phyloP scores from a whole-genome alignment of 208 protist species.

The Leishmania amazonensis region DNA sequence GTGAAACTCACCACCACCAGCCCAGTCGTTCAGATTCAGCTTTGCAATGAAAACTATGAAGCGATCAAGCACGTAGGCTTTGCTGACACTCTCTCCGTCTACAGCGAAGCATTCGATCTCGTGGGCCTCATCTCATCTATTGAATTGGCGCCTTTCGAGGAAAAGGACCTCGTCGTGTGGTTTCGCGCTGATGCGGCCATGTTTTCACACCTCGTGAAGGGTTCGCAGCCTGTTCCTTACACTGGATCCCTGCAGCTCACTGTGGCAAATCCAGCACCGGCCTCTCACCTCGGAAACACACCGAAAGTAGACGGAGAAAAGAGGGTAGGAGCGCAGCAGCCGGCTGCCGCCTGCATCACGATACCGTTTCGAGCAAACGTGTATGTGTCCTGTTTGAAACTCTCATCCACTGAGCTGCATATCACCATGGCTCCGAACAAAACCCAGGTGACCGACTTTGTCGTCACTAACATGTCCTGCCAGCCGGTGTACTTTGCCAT shows the following conservation, averaged over 20 bases:
- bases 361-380: conserved; percentile 68
- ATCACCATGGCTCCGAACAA: conserved; percentile 74
- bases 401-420: conserved; percentile 68
- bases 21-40: conserved; percentile 51
- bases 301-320: not conserved
- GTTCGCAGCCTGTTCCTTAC: conserved; percentile 38
- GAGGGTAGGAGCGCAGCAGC: not conserved
- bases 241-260: conserved; percentile 51
- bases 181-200: conserved; percentile 55
- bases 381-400: conserved; percentile 69
- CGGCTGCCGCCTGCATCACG: conserved; percentile 24
- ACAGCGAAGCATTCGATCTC: conserved; percentile 70
- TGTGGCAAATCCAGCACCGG: conserved; percentile 4
- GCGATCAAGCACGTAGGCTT: conserved; percentile 22
- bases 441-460: conserved; percentile 73
- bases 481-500: conserved; percentile 77
- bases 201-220: conserved; percentile 59
- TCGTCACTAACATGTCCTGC: conserved; percentile 68
- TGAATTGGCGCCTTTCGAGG: conserved; percentile 40
- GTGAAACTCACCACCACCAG: conserved; percentile 47
- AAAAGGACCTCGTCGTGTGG: conserved; percentile 55
- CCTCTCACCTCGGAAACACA: not conserved
- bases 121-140: conserved; percentile 50
- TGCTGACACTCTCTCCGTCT: conserved; percentile 27
- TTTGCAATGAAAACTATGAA: conserved; percentile 62